Conservation (phyloP, 1,284 basidiomycete genomes). For the Trametes versicolor region DNA sequence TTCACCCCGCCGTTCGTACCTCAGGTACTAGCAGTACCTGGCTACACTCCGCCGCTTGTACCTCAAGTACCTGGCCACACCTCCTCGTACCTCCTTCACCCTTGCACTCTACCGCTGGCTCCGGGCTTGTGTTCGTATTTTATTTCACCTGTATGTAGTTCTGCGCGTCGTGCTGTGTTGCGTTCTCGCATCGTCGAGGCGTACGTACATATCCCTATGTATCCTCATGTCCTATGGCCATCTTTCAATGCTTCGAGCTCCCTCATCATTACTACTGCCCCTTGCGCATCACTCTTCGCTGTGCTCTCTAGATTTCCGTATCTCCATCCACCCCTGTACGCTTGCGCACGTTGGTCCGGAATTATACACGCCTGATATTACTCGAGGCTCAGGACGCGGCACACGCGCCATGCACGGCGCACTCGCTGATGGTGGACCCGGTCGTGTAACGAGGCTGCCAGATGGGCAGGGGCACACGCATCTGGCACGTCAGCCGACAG, state of each 20-base stretch:
- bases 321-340: background rate
- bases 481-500: background rate
- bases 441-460: background rate
- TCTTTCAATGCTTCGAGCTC: background rate
- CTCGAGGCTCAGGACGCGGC: background rate
- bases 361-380: background rate
- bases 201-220: conserved; percentile 20
- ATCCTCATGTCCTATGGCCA: background rate
- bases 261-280: background rate
- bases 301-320: background rate
- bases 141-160: background rate
- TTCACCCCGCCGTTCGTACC: too few species aligned
- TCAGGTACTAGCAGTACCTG: too few species aligned
- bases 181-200: background rate
- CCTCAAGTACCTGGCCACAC: background rate
- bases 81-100: background rate
- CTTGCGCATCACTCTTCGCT: background rate
- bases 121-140: background rate
- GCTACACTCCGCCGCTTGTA: too few species aligned
- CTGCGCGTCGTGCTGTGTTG: background rate
- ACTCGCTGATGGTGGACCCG: background rate
- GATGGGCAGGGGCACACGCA: background rate
- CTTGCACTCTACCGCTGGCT: background rate
- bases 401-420: background rate
- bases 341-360: background rate